Evolutionary conservation across 2,329 filamentous ascomycete genomes (phyloP).

Genomic region (Rachicladosporium sp.): DNA sequence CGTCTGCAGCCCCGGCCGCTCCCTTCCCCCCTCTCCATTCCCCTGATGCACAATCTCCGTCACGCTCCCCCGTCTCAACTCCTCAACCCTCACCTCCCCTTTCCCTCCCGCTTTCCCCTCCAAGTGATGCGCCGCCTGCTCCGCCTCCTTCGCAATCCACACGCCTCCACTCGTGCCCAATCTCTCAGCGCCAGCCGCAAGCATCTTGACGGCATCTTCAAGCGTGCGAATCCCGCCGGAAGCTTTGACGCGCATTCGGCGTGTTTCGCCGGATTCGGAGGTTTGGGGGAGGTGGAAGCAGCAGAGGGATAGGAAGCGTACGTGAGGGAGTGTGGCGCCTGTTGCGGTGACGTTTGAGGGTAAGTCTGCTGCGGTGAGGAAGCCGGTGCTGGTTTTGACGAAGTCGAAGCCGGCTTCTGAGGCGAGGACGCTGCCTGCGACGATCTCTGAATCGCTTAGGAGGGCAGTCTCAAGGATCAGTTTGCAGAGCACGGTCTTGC

Average conservation of each 20-base stretch:
- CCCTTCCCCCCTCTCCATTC: constrained; percentile 4
- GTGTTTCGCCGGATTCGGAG: constrained; percentile 5
- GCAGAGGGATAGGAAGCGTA: too few relatives aligned
- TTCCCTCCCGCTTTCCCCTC: too few relatives aligned
- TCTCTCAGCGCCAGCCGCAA: constrained; percentile 43
- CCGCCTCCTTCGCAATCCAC: constrained; percentile 40
- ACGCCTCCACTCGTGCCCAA: constrained; percentile 46
- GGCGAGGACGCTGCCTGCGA: constrained; percentile 41
- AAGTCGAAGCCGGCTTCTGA: constrained; percentile 43
- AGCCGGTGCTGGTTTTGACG: constrained; percentile 50
- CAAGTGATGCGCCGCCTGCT: constrained; percentile 10
- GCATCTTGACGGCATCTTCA: constrained; percentile 40
- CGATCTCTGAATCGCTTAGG: constrained; percentile 35
- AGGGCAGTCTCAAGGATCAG: constrained; percentile 49
- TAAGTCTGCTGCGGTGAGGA: constrained; percentile 27
- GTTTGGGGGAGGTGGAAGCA: too few relatives aligned
- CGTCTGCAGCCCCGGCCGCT: constrained; percentile 5
- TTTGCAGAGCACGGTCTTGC: constrained; percentile 34
- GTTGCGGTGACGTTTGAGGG: too few relatives aligned
- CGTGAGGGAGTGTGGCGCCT: too few relatives aligned
- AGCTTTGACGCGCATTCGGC: constrained; percentile 42
- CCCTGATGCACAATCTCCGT: constrained; percentile 2
- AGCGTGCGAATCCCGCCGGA: constrained; percentile 43
- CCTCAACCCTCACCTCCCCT: too few relatives aligned
- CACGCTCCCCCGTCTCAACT: too few relatives aligned